phyloP scores from a whole-genome alignment of 23 red algal species.

The Cyanidioschyzon merolae region DNA sequence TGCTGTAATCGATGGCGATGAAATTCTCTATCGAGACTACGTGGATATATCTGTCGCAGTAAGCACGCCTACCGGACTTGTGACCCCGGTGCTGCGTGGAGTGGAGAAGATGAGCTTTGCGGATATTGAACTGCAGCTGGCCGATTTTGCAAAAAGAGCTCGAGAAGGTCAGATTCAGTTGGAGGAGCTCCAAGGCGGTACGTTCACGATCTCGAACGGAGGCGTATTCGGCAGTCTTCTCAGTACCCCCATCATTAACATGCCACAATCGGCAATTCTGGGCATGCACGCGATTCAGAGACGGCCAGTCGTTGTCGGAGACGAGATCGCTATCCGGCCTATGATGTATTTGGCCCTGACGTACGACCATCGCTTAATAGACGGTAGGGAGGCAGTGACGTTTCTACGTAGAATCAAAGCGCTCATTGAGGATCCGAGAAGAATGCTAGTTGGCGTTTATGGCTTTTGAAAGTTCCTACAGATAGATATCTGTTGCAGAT shows the following conservation, averaged over 20 bases:
- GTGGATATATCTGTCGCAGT: conserved; percentile 98
- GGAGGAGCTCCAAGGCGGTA: conserved; percentile 98
- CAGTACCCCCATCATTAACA: conserved; percentile 93
- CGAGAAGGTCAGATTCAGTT: conserved; percentile 56
- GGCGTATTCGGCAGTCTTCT: conserved; percentile 92
- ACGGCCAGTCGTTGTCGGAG: conserved; percentile 73
- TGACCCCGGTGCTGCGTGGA: conserved; percentile 73
- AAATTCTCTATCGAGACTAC: conserved; percentile 99
- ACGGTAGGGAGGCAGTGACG: conserved; percentile 96
- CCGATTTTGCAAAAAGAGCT: conserved; percentile 58
- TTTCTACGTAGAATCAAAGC: conserved; percentile 89
- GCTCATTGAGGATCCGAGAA: conserved; percentile 88
- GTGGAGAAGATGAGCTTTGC: conserved; percentile 98
- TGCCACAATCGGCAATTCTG: conserved; percentile 97
- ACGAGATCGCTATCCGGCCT: conserved; percentile 86
- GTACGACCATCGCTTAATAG: conserved; percentile 97
- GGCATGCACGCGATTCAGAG: conserved; percentile 99
- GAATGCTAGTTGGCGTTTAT: conserved; percentile 53
- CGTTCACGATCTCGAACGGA: conserved; percentile 97
- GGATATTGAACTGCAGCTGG: conserved; percentile 73
- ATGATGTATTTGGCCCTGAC: conserved; percentile 99
- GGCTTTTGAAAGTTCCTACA: conserved; percentile 13
- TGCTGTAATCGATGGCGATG: conserved; percentile 87
- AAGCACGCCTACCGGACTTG: conserved; percentile 80
- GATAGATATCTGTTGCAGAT: no score